phyloP scores from a whole-genome alignment of 192 early-diverging fungal species.

The Phlyctochytrium bullatum region DNA sequence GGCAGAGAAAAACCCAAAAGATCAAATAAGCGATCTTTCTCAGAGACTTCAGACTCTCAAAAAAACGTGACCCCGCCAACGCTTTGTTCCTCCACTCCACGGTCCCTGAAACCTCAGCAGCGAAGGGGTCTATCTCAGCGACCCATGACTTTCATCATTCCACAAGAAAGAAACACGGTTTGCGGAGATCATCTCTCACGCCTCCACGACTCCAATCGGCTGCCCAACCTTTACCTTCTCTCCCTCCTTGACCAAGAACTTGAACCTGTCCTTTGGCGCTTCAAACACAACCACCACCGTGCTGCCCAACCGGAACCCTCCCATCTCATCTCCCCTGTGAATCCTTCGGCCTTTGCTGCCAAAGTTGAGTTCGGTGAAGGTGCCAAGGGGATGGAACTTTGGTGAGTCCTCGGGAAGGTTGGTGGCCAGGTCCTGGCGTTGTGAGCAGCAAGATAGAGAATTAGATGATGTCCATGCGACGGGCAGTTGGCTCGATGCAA shows the following conservation, averaged over 20 bases:
- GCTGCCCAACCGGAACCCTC: constrained; percentile 92
- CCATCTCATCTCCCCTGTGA: constrained; percentile 82
- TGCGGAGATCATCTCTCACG: no score
- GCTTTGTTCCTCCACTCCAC: no score
- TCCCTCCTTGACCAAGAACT: constrained; percentile 64
- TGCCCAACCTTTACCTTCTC: constrained; percentile 80
- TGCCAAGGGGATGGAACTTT: constrained; percentile 57
- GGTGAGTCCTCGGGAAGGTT: constrained; percentile 41
- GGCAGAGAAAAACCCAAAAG: no score
- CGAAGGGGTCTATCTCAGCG: no score
- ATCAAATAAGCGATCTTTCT: no score
- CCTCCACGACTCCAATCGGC: no score
- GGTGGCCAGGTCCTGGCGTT: constrained; percentile 37
- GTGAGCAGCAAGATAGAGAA: not conserved
- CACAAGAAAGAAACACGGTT: no score
- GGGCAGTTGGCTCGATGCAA: not conserved
- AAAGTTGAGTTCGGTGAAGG: constrained; percentile 75
- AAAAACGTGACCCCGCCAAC: no score
- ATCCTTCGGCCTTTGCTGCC: constrained; percentile 66
- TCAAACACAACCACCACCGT: constrained; percentile 98
- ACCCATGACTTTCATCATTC: no score
- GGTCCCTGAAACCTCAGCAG: no score
- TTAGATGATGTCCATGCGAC: not conserved
- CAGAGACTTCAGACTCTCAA: no score
- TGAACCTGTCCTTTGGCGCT: constrained; percentile 71